Evolutionary conservation across 2,329 filamentous ascomycete genomes (phyloP).

Genomic region (Hypocrella siamensis): DNA sequence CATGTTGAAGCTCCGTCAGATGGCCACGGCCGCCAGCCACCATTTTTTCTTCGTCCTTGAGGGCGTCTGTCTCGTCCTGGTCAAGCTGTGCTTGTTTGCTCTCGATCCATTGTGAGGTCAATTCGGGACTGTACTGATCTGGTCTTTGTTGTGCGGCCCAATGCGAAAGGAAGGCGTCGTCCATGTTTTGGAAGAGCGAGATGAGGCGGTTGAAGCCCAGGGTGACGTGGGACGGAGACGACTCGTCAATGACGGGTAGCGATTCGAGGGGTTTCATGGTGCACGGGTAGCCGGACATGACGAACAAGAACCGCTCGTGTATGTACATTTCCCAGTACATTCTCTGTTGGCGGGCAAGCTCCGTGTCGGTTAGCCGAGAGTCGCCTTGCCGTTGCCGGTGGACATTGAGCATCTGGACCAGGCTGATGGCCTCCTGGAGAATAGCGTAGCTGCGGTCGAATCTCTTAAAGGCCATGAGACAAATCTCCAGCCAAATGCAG

Average conservation of each 20-base stretch:
- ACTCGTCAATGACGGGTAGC: slow-evolving; percentile 16
- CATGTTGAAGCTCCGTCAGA: slow-evolving; percentile 23
- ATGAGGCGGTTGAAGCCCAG: slow-evolving; percentile 21
- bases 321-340: slow-evolving; percentile 12
- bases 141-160: slow-evolving; percentile 18
- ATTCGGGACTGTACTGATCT: slow-evolving; percentile 5
- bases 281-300: slow-evolving; percentile 29
- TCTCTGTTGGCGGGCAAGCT: slow-evolving; percentile 8
- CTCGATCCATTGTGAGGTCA: slow-evolving; percentile 24
- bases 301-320: slow-evolving; percentile 30
- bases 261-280: slow-evolving; percentile 16
- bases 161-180: slow-evolving; percentile 20
- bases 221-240: slow-evolving; percentile 19
- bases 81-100: slow-evolving; percentile 24
- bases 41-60: slow-evolving; percentile 12
- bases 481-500: slow-evolving; percentile 34
- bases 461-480: slow-evolving; percentile 29
- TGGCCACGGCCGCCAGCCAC: slow-evolving; percentile 9
- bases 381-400: slow-evolving; percentile 18
- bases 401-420: slow-evolving; percentile 26
- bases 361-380: slow-evolving; percentile 4
- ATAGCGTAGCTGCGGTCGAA: slow-evolving; percentile 30
- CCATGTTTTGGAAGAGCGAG: slow-evolving; percentile 20
- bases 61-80: slow-evolving; percentile 17
- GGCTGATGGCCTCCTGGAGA: slow-evolving; percentile 29